Conservation (phyloP, 148 eudicot species). For the Rhododendron kiyosumense region DNA sequence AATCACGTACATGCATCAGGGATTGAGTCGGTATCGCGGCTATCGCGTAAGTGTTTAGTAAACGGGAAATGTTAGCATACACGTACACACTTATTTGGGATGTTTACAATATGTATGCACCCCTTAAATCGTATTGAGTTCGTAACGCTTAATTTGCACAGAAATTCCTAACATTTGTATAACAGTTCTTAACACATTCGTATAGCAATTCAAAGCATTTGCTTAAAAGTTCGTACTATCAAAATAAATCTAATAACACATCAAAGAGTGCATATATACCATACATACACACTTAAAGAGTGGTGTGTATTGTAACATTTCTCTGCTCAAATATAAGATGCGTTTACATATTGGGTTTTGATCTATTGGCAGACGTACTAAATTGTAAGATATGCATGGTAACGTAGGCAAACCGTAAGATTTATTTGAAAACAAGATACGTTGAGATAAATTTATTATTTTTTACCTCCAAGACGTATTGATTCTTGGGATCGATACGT, state of each 20-base stretch:
- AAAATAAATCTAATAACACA: too few relatives aligned
- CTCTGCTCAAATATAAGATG: neutral
- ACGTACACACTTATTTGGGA: too few relatives aligned
- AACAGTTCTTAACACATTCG: neutral
- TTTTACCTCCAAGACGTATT: neutral
- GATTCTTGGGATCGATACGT: neutral
- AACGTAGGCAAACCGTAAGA: neutral
- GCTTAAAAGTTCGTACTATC: too few relatives aligned
- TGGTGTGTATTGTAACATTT: neutral
- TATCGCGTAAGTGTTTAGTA: too few relatives aligned
- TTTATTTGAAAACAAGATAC: neutral
- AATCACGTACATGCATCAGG: too few relatives aligned
- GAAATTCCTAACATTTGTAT: neutral
- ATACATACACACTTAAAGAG: neutral
- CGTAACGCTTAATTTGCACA: neutral
- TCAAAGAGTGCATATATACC: neutral
- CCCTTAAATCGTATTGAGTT: neutral
- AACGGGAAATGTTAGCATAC: too few relatives aligned
- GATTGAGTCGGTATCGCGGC: too few relatives aligned
- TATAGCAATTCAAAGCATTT: neutral
- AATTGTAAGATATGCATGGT: neutral
- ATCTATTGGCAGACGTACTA: neutral
- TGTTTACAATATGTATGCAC: neutral
- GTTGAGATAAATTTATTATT: neutral
- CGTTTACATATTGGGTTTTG: neutral